Evolutionary conservation across 192 early-diverging fungal genomes (phyloP), one percentile per base, ranked within the genome.

Genomic region (Linnemannia schmuckeri): DNA sequence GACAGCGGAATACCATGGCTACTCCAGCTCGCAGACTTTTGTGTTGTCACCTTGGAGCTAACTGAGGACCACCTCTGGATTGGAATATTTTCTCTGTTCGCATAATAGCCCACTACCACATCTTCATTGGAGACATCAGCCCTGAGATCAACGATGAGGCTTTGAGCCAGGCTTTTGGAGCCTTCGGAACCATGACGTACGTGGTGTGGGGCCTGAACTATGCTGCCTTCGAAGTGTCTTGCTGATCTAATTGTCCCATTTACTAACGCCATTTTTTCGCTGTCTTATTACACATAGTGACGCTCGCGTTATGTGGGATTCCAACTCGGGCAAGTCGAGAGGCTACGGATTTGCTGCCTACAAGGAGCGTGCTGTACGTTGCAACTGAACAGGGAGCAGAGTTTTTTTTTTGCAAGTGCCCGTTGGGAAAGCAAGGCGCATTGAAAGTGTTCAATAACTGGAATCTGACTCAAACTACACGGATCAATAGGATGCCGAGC

Each of bases 261-360:
- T 71, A 41, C 6, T 71, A 66, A 66, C 3, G 12, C 27, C 30
- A 33, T 66, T 66, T 33, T 66, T 30, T 27, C 24, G 12, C 12
- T 66, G 10, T 17, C 17, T 4, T 52, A 1, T 20, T 22, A 52
- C 61, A 66, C 38, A 68, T 71, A 96, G 96, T 76, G 96, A 97
- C 79, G 97, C 97, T 54, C 94, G 96, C 74, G 97, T 98, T 46
- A 97, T 98, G 97, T 97, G 97, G 96, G 97, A 98, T 82, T 85
- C 91, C 76, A 90, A 92, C 61, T 95, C 97, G 70, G 96, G 96
- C 38, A 97, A 97, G 85, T 97, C 97, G 42, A 91, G 97, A 76
- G 97, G 97, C 20, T 98, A 94, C 84, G 97, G 97, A 6, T 98
- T 98, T 90, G 96, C 97, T 66, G 94, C 96, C 30, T 98, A 96